phyloP scores from a whole-genome alignment of 2,329 filamentous ascomycete genomes.

The Cladophialophora psammophila region DNA sequence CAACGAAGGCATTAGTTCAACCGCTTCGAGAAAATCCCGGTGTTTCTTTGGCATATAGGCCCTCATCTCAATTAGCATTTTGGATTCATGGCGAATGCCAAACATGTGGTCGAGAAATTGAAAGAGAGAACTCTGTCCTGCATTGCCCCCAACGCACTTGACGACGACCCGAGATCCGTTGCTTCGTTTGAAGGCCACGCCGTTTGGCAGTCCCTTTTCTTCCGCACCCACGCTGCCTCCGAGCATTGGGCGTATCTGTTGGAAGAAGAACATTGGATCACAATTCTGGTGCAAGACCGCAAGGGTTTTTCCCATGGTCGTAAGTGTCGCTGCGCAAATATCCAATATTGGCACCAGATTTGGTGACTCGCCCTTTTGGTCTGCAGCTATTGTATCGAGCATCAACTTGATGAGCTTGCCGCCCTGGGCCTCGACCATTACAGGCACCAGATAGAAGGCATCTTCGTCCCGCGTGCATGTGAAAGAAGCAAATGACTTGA shows the following conservation, averaged over 20 bases:
- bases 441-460: constrained; percentile 26
- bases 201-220: constrained; percentile 11
- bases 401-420: constrained; percentile 15
- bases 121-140: constrained; percentile 30
- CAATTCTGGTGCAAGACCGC: constrained; percentile 19
- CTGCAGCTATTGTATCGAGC: constrained; percentile 15
- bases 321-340: constrained; percentile 17
- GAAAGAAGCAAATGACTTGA: constrained; percentile 23
- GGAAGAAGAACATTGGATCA: constrained; percentile 26
- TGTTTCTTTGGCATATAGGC: constrained; percentile 29
- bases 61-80: constrained; percentile 25
- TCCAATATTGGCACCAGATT: constrained; percentile 18
- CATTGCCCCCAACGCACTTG: constrained; percentile 25
- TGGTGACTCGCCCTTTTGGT: constrained; percentile 1
- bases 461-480: constrained; percentile 31
- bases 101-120: constrained; percentile 31
- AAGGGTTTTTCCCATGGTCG: constrained; percentile 18
- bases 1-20: constrained; percentile 24
- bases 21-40: constrained; percentile 25
- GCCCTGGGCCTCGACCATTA: constrained; percentile 20
- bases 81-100: constrained; percentile 25
- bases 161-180: constrained; percentile 6
- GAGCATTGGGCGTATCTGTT: constrained; percentile 26
- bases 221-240: constrained; percentile 20
- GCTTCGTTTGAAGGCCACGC: constrained; percentile 16